A percentile compares a stretch with the other conserved stretches of the same genome.
These are phyloP conservation scores for Lojkania enalia DNA, from an alignment of 2,329 filamentous ascomycete species.

Conservation along the genomic window DNA sequence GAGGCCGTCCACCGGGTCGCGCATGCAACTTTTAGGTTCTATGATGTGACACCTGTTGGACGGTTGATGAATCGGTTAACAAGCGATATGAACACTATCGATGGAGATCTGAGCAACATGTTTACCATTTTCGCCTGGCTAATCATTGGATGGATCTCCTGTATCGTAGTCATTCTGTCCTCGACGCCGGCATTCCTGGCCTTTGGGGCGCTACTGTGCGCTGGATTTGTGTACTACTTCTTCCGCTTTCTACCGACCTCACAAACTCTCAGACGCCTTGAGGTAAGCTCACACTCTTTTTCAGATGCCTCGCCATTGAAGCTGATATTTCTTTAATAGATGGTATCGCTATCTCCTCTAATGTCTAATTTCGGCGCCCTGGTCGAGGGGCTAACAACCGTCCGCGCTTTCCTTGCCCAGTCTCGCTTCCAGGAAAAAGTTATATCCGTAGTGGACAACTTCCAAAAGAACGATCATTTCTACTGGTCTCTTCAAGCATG, in stretches of 20 bases:
- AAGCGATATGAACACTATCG: slow-evolving; percentile 85
- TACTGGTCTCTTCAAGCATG: slow-evolving; percentile 87
- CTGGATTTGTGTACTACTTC: slow-evolving; percentile 74
- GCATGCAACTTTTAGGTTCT: slow-evolving; percentile 83
- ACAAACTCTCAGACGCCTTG: slow-evolving; percentile 78
- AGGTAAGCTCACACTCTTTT: slow-evolving; percentile 45
- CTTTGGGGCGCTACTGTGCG: slow-evolving; percentile 69
- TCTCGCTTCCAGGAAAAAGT: slow-evolving; percentile 78
- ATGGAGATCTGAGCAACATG: slow-evolving; percentile 78
- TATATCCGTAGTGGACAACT: slow-evolving; percentile 79
- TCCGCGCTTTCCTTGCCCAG: slow-evolving; percentile 80
- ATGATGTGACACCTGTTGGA: slow-evolving; percentile 86
- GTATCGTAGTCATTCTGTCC: slow-evolving; percentile 75
- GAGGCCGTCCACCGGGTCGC: slow-evolving; percentile 74
- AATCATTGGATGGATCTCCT: slow-evolving; percentile 70
- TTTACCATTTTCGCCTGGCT: slow-evolving; percentile 73
- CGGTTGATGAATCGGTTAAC: slow-evolving; percentile 91
- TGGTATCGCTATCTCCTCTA: slow-evolving; percentile 84
- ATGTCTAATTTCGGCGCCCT: slow-evolving; percentile 93
- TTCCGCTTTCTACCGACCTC: slow-evolving; percentile 78
- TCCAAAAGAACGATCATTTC: slow-evolving; percentile 95
- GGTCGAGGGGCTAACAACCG: slow-evolving; percentile 81
- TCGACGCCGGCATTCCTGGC: slow-evolving; percentile 77
- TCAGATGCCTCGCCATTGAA: too few relatives aligned
- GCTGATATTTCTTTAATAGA: slow-evolving; percentile 44